Conservation (phyloP, 208 protist genomes). For the Giardia duodenalis region DNA sequence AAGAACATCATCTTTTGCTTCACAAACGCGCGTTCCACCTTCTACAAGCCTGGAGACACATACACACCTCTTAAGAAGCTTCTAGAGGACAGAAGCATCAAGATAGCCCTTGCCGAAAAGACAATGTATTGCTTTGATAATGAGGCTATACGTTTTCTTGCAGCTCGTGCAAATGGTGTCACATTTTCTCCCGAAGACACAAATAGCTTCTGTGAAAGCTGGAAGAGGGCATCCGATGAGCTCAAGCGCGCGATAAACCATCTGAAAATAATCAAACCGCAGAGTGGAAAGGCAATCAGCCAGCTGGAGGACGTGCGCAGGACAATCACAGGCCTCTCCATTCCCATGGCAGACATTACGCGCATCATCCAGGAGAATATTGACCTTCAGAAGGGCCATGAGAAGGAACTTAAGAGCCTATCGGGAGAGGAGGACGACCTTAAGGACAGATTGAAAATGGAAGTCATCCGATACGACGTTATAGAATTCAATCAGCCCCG, state of each 20-base stretch:
- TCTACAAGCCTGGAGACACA: neutral
- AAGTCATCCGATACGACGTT: neutral
- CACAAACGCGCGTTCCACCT: neutral
- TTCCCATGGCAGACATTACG: neutral
- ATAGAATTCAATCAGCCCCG: neutral
- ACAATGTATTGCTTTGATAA: conserved; percentile 10
- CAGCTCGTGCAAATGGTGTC: neutral
- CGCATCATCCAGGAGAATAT: neutral
- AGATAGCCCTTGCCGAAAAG: neutral
- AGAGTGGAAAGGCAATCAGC: neutral
- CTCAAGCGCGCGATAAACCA: neutral
- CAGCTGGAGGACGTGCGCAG: neutral
- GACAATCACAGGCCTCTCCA: neutral
- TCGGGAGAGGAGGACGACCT: neutral
- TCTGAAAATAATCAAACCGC: neutral
- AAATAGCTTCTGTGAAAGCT: neutral
- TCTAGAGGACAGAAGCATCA: neutral
- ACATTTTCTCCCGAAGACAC: neutral
- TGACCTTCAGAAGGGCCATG: neutral
- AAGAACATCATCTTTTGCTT: neutral
- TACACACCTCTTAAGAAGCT: neutral
- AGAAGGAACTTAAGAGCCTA: neutral
- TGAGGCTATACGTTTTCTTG: neutral
- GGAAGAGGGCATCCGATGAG: neutral
- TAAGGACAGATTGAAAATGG: neutral